A percentile compares a stretch with the other conserved stretches of the same genome.
phyloP scores from a whole-genome alignment of 2,329 filamentous ascomycete genomes.

The Fusarium sp. region DNA sequence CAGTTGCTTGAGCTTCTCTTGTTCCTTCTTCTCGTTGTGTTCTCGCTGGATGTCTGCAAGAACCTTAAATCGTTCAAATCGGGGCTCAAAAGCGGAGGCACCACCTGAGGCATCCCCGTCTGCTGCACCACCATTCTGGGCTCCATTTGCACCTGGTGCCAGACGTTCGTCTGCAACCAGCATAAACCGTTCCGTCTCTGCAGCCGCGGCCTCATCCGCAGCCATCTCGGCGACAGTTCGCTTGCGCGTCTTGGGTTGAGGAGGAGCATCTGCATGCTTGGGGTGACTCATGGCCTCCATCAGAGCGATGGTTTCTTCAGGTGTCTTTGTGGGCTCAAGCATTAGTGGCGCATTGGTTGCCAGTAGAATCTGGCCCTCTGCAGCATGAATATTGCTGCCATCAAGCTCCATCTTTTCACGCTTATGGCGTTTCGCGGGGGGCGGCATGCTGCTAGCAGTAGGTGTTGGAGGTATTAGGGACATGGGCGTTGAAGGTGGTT shows the following conservation, averaged over 20 bases:
- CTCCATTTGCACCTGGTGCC: conserved; percentile 67
- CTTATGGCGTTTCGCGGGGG: conserved; percentile 75
- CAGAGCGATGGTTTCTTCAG: conserved; percentile 76
- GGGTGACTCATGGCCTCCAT: conserved; percentile 80
- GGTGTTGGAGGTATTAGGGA: conserved; percentile 70
- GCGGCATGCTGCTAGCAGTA: conserved; percentile 67
- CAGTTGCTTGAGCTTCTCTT: conserved; percentile 76
- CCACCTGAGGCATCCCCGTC: conserved; percentile 79
- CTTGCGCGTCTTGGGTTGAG: conserved; percentile 89
- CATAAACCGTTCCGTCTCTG: conserved; percentile 92
- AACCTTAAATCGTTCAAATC: conserved; percentile 92
- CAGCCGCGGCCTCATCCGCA: conserved; percentile 91
- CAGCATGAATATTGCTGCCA: conserved; percentile 75
- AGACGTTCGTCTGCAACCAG: conserved; percentile 89
- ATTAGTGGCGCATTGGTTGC: conserved; percentile 80
- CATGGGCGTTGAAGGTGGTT: conserved; percentile 75
- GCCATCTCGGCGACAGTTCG: conserved; percentile 94
- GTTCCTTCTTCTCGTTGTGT: conserved; percentile 79
- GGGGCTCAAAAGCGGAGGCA: conserved; percentile 80
- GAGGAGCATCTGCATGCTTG: conserved; percentile 79
- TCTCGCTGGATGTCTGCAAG: conserved; percentile 85
- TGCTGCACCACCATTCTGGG: conserved; percentile 66
- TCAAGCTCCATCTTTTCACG: conserved; percentile 81
- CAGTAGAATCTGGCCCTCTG: conserved; percentile 80
- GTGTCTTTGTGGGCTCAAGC: conserved; percentile 78